Evolutionary conservation across 306 rosid species (phyloP), one percentile per base, ranked within the genome.

Genomic region (Casuarina glauca): DNA sequence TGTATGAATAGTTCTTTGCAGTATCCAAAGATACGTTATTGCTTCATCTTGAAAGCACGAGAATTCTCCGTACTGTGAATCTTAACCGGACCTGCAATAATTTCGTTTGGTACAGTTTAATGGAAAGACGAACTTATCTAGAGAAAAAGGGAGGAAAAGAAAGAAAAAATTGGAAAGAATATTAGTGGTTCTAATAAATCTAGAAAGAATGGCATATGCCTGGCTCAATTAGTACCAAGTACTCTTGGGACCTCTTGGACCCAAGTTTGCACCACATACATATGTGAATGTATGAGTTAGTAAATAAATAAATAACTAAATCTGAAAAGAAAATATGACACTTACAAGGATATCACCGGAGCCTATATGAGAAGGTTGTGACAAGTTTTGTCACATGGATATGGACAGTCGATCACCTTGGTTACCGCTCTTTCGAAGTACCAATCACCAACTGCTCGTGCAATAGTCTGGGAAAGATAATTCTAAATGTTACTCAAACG

Each of bases 371-470:
- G 83, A 39, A 87, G 82, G 66, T 96, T 91, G 78, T 84, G 96
- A 88, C 99, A 93, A 75, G 93, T 90, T 72, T 75, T 70, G 81
- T 85, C 97, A 70, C 97, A 96, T 52, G 99, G 98, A 90, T 96
- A 93, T 42, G 96, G 85, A 81, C 96, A 89, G 44, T 91, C 97
- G 58, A 96, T 90, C 76, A 82, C 84, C 84, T 82, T 93, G 75
- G 86, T 82, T 66, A 38, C 77, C 73, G 81, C 85, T 82, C 97
- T 87, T 71, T 90, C 78, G 50, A 96, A 96, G 78, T 93, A 93
- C 99, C 99, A 96, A 81, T 91, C 97, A 53, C 99, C 98, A 58
- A 96, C 96, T 15, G 99, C 84, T 87, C 84, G 94, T 81, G 97
- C 96, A 81, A 93, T 96, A 41, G 93, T 90, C 99, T 95, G 86